These are phyloP conservation scores for Macrolepiota dolichaula DNA, from an alignment of 768 basidiomycete genomes.

Conservation along the genomic window DNA sequence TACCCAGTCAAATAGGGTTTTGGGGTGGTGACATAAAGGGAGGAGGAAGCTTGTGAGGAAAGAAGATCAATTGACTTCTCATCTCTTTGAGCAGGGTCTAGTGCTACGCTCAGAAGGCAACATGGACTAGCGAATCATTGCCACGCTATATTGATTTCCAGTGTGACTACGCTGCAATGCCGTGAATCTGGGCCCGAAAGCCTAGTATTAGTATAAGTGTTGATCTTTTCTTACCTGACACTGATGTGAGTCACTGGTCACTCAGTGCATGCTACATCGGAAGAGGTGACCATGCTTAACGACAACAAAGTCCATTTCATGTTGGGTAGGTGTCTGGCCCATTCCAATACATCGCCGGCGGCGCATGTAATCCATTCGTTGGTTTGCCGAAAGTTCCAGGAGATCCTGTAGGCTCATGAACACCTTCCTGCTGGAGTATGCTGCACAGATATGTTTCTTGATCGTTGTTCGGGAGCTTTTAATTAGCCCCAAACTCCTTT, in stretches of 20 bases:
- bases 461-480: background rate
- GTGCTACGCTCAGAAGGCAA: background rate
- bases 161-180: background rate
- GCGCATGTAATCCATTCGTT: no score
- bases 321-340: no score
- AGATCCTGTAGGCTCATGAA: background rate
- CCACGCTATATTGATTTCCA: background rate
- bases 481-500: background rate
- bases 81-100: background rate
- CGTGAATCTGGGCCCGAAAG: background rate
- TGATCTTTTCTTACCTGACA: background rate
- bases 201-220: background rate
- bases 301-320: no score
- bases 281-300: no score
- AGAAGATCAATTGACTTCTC: background rate
- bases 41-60: background rate
- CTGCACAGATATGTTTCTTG: background rate
- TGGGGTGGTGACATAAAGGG: conserved; percentile 5
- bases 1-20: conserved; percentile 5
- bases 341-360: no score
- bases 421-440: background rate
- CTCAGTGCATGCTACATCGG: no score
- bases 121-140: background rate
- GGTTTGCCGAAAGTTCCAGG: no score
- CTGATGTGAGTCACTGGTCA: no score